phyloP scores from a whole-genome alignment of 1,284 basidiomycete species.

The Rhodotorula sp. region DNA sequence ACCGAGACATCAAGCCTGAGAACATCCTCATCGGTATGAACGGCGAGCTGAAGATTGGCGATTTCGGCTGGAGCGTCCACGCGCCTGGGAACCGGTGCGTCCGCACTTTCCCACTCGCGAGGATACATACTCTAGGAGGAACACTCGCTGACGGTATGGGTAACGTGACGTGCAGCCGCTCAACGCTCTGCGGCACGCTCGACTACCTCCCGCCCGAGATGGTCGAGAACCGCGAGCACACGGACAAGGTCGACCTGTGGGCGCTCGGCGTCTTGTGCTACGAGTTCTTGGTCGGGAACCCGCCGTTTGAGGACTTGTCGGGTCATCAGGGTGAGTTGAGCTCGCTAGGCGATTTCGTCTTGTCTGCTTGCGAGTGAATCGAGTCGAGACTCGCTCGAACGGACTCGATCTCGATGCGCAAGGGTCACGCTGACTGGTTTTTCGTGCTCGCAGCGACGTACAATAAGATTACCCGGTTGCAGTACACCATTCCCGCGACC shows the following conservation, averaged over 20 bases:
- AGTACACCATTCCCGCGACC: conserved; percentile 67
- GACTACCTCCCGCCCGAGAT: conserved; percentile 99
- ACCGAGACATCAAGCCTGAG: conserved; percentile 96
- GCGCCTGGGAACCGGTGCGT: conserved; percentile 75
- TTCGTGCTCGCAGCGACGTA: conserved; percentile 69
- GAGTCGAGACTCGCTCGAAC: not conserved
- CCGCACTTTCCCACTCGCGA: not conserved
- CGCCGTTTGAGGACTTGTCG: conserved; percentile 87
- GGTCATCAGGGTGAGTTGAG: conserved; percentile 64
- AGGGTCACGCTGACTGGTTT: conserved; percentile 8
- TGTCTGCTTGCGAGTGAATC: not conserved
- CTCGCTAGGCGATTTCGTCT: not conserved
- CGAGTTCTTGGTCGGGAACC: conserved; percentile 87
- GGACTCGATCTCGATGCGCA: conserved; percentile 6
- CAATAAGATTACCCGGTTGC: conserved; percentile 75
- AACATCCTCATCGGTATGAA: conserved; percentile 92
- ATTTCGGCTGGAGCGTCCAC: conserved; percentile 99
- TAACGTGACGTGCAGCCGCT: conserved; percentile 53
- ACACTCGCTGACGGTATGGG: not conserved
- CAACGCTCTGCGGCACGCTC: conserved; percentile 89
- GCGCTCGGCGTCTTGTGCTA: conserved; percentile 93
- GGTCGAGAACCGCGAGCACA: conserved; percentile 86
- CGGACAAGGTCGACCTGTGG: conserved; percentile 92
- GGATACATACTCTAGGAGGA: too few species aligned
- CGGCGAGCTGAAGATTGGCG: conserved; percentile 96